Conservation (phyloP, 169 alveolate species). For the Neospora caninum region DNA sequence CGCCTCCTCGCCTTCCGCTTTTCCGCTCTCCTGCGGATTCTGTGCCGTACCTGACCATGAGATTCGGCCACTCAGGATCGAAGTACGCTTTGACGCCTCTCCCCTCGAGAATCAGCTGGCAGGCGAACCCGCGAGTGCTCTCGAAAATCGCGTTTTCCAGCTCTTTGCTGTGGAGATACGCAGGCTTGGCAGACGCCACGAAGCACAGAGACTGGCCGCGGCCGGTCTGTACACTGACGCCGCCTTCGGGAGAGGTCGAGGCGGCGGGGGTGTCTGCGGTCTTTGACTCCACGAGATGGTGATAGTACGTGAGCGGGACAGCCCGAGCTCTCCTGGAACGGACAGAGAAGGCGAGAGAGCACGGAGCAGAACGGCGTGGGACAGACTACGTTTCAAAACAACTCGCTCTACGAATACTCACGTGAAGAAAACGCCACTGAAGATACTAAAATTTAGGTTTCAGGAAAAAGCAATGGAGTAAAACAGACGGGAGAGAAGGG, state of each 20-base stretch:
- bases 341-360: neutral
- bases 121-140: slow-evolving; percentile 84
- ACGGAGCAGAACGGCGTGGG: neutral
- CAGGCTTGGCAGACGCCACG: slow-evolving; percentile 63
- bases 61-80: slow-evolving; percentile 83
- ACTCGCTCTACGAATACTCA: too few relatives aligned
- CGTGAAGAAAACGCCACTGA: too few relatives aligned
- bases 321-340: neutral
- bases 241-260: neutral
- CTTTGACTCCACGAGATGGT: neutral
- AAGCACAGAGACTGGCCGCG: neutral
- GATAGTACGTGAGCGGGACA: slow-evolving; percentile 32
- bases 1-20: too few relatives aligned
- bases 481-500: too few relatives aligned
- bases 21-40: too few relatives aligned
- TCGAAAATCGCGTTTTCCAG: slow-evolving; percentile 78
- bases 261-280: neutral
- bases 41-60: slow-evolving; percentile 64
- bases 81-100: slow-evolving; percentile 88
- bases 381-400: too few relatives aligned
- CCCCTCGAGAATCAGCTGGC: slow-evolving; percentile 86
- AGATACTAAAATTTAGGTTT: too few relatives aligned
- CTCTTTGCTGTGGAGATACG: slow-evolving; percentile 69
- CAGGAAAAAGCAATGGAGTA: too few relatives aligned
- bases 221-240: neutral